Evolutionary conservation across 2,329 filamentous ascomycete genomes (phyloP).

Genomic region (Apiospora hydei): DNA sequence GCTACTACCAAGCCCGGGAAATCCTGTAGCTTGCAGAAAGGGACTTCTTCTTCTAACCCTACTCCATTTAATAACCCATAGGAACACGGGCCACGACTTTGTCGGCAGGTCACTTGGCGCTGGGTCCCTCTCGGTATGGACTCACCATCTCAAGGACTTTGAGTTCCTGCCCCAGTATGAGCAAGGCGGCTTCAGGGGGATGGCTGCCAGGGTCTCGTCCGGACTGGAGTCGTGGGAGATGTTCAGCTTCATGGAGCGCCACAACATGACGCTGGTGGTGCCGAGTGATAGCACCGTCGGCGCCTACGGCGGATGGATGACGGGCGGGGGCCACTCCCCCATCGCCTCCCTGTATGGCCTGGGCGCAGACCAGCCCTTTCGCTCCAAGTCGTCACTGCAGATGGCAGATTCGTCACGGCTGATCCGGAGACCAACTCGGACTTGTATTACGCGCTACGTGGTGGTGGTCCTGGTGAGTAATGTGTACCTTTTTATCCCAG

Average conservation of each 20-base stretch:
- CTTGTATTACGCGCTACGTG: constrained; percentile 60
- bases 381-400: constrained; percentile 31
- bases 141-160: constrained; percentile 41
- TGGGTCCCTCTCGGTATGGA: constrained; percentile 42
- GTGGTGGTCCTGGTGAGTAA: constrained; percentile 46
- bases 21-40: constrained; percentile 35
- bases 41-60: background rate
- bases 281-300: constrained; percentile 48
- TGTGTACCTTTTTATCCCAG: no score
- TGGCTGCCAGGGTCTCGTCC: constrained; percentile 37
- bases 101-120: constrained; percentile 40
- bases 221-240: constrained; percentile 34
- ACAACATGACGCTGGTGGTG: constrained; percentile 46
- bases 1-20: constrained; percentile 45
- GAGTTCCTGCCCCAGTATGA: constrained; percentile 33
- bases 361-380: constrained; percentile 50
- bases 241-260: constrained; percentile 25
- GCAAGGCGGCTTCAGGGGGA: constrained; percentile 33
- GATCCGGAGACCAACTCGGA: constrained; percentile 51
- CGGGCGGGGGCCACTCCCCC: constrained; percentile 55
- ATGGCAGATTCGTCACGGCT: constrained; percentile 43
- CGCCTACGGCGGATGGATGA: constrained; percentile 53
- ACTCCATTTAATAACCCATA: background rate
- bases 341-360: constrained; percentile 48
- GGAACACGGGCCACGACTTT: constrained; percentile 40